phyloP scores from a whole-genome alignment of 176 grass and related monocot species.

The Musa troglodytarum region DNA sequence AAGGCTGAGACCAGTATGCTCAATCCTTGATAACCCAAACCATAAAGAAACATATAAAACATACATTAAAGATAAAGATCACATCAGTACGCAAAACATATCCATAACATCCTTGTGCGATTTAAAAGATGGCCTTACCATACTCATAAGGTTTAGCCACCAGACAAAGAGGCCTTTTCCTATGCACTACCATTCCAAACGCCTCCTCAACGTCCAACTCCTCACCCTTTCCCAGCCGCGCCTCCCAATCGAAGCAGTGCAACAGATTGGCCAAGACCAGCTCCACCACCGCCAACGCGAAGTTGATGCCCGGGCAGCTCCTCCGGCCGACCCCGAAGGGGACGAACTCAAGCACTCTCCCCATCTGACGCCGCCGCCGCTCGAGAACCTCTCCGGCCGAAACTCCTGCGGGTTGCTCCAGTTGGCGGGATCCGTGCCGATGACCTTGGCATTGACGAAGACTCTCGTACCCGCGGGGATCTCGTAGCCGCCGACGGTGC shows the following conservation, averaged over 20 bases:
- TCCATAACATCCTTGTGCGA: too few relatives aligned
- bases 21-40: too few relatives aligned
- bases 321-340: constrained; percentile 61
- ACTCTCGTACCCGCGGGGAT: constrained; percentile 42
- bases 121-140: too few relatives aligned
- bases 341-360: constrained; percentile 32
- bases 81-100: too few relatives aligned
- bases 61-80: too few relatives aligned
- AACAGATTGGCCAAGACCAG: constrained; percentile 60
- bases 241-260: constrained; percentile 50
- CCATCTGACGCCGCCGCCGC: constrained; percentile 22
- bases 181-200: constrained; percentile 31
- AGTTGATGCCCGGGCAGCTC: constrained; percentile 62
- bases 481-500: constrained; percentile 27
- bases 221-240: constrained; percentile 20
- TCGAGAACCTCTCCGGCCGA: constrained; percentile 45
- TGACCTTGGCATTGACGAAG: constrained; percentile 48
- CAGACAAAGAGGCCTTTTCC: constrained; percentile 46
- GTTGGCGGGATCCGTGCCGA: constrained; percentile 24
- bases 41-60: too few relatives aligned
- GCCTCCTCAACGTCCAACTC: constrained; percentile 42
- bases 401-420: constrained; percentile 44
- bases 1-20: too few relatives aligned
- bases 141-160: neutral
- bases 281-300: constrained; percentile 42